Base-by-base conservation (phyloP, 164 flowering plant genomes). In the Stephania cephalantha region DNA sequence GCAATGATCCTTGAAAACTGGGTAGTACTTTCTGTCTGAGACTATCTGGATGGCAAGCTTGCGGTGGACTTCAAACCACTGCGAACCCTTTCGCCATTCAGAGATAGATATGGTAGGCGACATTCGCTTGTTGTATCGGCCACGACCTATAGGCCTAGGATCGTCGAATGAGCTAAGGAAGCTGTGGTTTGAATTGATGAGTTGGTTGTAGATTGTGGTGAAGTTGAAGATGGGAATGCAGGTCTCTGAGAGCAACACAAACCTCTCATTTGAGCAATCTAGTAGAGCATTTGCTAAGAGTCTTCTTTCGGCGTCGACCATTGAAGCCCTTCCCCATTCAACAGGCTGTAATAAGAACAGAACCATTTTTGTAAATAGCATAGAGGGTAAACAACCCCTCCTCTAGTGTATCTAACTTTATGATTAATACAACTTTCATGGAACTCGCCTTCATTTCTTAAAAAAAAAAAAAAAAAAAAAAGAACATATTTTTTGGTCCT, bases 21-120 rank as follows among this genome's bases (percentile, higher is more conserved):
- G 75, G 72, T 64, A 83, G 50, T 85, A 90, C 9, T 58, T 83
- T 1, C 10, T 29, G 71, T 90, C 93, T 0, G 87, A 78, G 2
- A 90, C 63, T 7, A 86, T 78, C 42, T 81, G 83, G 1, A 88
- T 2, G 42, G 91, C 91, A 0, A 86, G 30, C 2, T 77, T 58
- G 3, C 91, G 83, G 66, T 73, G 46, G 8, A 83, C 74, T 67
- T 84, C 89, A 48, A 89, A 85, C 92, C 92, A 89, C 25, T 87
- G 92, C 1, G 88, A 84, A n/a, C 93, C 93, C 74, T 89, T 88
- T 1, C 90, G 83, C 92, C 93, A 89, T 0, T 87, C 76, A 0
- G 69, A 9, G 8, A 88, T 63, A 5, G 76, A 50, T 8, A 89
- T 72, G 0, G 35, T 9, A 0, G 93, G 91, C 65, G 6, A 22